These are phyloP conservation scores for Ricinus communis DNA, from an alignment of 345 rosid genomes.

Conservation along the genomic window DNA sequence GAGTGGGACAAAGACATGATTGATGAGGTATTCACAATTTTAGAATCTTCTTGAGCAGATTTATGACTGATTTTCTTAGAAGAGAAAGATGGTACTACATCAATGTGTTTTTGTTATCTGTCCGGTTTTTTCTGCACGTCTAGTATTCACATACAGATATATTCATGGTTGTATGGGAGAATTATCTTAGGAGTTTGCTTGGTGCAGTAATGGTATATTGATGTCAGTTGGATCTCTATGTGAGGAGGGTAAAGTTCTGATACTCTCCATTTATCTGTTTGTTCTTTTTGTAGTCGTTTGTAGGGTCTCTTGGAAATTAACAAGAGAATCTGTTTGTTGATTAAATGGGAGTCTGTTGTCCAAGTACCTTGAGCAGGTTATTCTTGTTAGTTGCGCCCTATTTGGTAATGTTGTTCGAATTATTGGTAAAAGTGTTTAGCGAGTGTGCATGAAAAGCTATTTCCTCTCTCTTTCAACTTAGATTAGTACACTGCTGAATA, in stretches of 20 bases:
- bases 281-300: neutral
- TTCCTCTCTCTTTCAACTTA: neutral
- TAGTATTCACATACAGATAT: neutral
- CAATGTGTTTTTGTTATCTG: neutral
- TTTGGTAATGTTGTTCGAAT: neutral
- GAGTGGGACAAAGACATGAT: neutral
- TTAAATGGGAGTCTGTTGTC: neutral
- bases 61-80: neutral
- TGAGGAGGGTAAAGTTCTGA: neutral
- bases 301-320: no score
- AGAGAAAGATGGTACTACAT: neutral
- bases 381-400: neutral
- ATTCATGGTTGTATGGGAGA: neutral
- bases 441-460: neutral
- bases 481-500: slow-evolving; percentile 7
- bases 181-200: neutral
- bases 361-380: neutral
- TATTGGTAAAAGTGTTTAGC: neutral
- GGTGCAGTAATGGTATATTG: neutral
- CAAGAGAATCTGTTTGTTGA: no score
- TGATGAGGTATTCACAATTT: neutral
- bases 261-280: neutral
- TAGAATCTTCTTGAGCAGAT: neutral
- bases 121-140: neutral
- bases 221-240: neutral